A percentile compares a stretch with the other conserved stretches of the same genome.
Evolutionary conservation across 2,329 filamentous ascomycete species (phyloP).

Genomic region (Cladosporium sp.): DNA sequence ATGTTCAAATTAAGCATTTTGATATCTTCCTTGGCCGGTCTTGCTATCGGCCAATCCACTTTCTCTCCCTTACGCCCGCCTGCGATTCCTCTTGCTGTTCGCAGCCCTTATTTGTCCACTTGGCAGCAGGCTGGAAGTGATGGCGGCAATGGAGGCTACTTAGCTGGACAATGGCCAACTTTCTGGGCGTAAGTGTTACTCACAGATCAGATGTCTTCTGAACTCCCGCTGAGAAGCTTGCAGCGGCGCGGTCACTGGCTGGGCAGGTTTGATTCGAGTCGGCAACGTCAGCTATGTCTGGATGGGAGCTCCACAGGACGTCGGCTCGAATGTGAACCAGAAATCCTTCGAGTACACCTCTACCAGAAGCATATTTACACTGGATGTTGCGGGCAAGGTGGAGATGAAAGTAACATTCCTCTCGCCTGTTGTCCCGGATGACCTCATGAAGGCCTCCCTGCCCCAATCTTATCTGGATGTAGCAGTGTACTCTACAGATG

Average conservation of each 20-base stretch:
- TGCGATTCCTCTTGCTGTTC: conserved; percentile 71
- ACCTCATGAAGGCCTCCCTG: conserved; percentile 67
- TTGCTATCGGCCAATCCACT: conserved; percentile 46
- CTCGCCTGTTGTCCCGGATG: conserved; percentile 68
- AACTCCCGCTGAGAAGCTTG: background rate
- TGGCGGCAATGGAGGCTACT: conserved; percentile 64
- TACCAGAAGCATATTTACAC: conserved; percentile 69
- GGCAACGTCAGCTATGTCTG: conserved; percentile 65
- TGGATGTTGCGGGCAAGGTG: conserved; percentile 62
- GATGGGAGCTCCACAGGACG: conserved; percentile 60
- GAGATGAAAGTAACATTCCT: conserved; percentile 68
- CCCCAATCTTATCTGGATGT: conserved; percentile 71
- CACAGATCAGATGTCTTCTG: background rate
- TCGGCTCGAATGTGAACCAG: conserved; percentile 57
- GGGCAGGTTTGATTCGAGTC: conserved; percentile 69
- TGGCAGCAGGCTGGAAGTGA: conserved; percentile 65
- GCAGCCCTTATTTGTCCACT: conserved; percentile 71
- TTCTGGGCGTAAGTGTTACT: conserved; percentile 53
- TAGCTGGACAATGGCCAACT: conserved; percentile 67
- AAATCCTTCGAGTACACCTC: conserved; percentile 69
- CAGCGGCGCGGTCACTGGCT: conserved; percentile 58
- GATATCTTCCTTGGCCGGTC: background rate
- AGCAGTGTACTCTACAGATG: conserved; percentile 63
- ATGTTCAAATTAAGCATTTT: background rate
- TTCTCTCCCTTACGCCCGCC: conserved; percentile 67